Evolutionary conservation across 2,329 filamentous ascomycete species (phyloP).

Genomic region (Aspergillus sp.): DNA sequence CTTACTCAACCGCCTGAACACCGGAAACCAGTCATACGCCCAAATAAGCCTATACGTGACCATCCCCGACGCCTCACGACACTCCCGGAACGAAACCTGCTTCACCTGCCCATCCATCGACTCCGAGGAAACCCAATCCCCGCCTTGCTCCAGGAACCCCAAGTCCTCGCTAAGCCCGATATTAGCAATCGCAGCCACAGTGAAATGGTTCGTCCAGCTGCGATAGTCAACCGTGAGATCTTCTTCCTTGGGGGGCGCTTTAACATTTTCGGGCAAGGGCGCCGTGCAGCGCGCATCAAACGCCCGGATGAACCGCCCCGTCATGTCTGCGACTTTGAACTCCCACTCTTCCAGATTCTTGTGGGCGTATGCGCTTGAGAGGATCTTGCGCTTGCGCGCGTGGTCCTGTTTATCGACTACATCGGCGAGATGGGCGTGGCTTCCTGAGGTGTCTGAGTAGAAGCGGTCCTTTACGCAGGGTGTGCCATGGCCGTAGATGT

Average conservation of each 20-base stretch:
- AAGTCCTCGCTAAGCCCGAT: conserved; percentile 56
- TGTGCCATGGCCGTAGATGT: conserved; percentile 54
- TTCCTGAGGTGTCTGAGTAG: conserved; percentile 47
- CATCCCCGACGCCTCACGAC: conserved; percentile 52
- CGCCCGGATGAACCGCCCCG: conserved; percentile 42
- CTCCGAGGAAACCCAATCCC: conserved; percentile 46
- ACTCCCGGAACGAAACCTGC: conserved; percentile 50
- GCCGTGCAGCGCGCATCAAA: conserved; percentile 38
- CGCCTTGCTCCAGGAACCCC: conserved; percentile 52
- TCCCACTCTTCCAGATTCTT: conserved; percentile 58
- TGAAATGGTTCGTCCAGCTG: conserved; percentile 56
- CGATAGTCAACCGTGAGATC: conserved; percentile 47
- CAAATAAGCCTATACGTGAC: conserved; percentile 42
- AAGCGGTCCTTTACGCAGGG: conserved; percentile 52
- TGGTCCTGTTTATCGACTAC: conserved; percentile 55
- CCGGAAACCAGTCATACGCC: conserved; percentile 47
- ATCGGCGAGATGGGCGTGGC: conserved; percentile 54
- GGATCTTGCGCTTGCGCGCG: conserved; percentile 51
- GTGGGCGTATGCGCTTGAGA: conserved; percentile 53
- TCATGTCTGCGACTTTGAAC: conserved; percentile 55
- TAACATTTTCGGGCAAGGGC: background rate
- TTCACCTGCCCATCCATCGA: conserved; percentile 48
- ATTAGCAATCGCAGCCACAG: conserved; percentile 58
- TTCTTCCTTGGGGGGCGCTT: conserved; percentile 8
- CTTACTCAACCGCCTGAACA: conserved; percentile 50